Conservation (phyloP, 495 filamentous ascomycete species). For the Penicillium bovifimosum region DNA sequence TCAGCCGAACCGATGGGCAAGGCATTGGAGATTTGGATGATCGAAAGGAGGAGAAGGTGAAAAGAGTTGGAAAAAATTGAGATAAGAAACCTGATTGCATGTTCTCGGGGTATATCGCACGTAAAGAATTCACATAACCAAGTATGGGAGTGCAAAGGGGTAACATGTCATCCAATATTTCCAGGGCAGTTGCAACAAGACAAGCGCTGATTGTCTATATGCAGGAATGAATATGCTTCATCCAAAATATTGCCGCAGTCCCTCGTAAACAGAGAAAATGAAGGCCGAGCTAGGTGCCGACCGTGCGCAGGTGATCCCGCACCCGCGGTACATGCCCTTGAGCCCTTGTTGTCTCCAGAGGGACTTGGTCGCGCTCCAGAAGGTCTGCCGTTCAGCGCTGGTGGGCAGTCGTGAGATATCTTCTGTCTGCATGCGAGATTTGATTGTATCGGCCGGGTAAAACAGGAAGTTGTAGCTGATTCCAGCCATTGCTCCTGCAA, state of each 20-base stretch:
- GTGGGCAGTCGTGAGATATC: constrained; percentile 46
- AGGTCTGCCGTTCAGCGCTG: constrained; percentile 48
- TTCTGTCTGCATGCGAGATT: constrained; percentile 90
- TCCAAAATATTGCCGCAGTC: constrained; percentile 61
- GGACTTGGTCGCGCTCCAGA: constrained; percentile 59
- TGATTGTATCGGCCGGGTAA: constrained; percentile 96
- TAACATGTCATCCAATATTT: neutral
- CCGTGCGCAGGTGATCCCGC: constrained; percentile 84
- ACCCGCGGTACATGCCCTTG: constrained; percentile 83
- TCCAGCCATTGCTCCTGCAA: constrained; percentile 85
- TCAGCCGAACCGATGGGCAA: neutral
- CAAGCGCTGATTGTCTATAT: neutral
- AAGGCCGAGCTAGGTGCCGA: constrained; percentile 92
- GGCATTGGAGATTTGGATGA: neutral
- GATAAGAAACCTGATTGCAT: neutral
- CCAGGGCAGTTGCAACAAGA: neutral
- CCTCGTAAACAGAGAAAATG: constrained; percentile 92
- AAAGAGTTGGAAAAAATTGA: neutral
- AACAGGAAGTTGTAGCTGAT: constrained; percentile 95
- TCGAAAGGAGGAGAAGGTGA: neutral
- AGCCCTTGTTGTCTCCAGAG: constrained; percentile 80
- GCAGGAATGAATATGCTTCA: constrained; percentile 20
- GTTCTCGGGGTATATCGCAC: constrained; percentile 7
- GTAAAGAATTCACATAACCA: neutral
- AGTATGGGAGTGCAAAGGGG: neutral